Conservation (phyloP, 306 rosid species). For the Castanea mollissima region DNA sequence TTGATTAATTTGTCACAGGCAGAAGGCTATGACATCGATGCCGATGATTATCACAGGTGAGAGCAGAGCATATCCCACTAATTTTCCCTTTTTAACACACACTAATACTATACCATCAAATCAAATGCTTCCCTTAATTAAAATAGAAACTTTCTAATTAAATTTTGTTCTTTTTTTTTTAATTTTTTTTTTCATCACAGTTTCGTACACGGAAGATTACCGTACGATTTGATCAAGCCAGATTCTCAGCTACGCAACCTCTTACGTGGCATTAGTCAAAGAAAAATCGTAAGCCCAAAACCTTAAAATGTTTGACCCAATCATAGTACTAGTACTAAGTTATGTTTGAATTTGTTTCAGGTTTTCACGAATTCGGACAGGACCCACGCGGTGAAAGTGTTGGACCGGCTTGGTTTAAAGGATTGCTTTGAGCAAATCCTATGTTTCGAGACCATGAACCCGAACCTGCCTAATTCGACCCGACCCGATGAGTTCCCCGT, state of each 20-base stretch:
- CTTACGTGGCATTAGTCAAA: conserved; percentile 52
- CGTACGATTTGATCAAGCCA: conserved; percentile 68
- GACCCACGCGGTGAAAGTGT: conserved; percentile 58
- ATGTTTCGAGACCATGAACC: conserved; percentile 88
- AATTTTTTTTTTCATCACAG: conserved; percentile 32
- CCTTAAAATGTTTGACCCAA: background rate
- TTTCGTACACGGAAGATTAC: conserved; percentile 89
- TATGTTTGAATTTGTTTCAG: conserved; percentile 22
- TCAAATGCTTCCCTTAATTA: background rate
- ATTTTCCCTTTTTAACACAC: background rate
- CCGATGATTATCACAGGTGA: conserved; percentile 81
- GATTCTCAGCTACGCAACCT: conserved; percentile 62
- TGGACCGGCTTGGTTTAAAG: conserved; percentile 55
- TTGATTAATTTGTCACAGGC: conserved; percentile 36
- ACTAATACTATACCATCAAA: background rate
- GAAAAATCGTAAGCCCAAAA: conserved; percentile 53
- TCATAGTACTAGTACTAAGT: no score
- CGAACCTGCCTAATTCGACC: conserved; percentile 53
- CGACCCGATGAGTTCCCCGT: conserved; percentile 73
- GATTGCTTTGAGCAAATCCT: conserved; percentile 75
- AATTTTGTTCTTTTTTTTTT: background rate
- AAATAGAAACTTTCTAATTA: background rate
- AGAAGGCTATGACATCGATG: conserved; percentile 63
- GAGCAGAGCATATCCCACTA: background rate
- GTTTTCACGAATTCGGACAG: conserved; percentile 82